Conservation (phyloP, 495 filamentous ascomycete species). For the Penicillium coffeae region DNA sequence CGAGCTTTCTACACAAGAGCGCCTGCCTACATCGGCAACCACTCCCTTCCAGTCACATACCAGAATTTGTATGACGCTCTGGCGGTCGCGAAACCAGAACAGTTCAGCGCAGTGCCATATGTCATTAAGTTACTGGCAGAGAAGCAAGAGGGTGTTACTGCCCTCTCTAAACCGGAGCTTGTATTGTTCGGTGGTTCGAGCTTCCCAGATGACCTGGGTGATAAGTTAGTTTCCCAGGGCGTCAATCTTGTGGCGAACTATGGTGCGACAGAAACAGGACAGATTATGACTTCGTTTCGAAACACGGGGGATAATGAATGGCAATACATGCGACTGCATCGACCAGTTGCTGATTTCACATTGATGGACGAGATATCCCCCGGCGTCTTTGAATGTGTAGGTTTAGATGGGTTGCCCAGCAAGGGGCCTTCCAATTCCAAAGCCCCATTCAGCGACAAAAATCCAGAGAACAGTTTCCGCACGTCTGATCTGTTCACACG, state of each 20-base stretch:
- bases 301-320: conserved; percentile 54
- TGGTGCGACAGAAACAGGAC: conserved; percentile 52
- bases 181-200: conserved; percentile 52
- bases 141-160: conserved; percentile 39
- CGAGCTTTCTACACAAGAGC: conserved; percentile 47
- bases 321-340: conserved; percentile 56
- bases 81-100: conserved; percentile 40
- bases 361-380: conserved; percentile 53
- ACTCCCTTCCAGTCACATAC: conserved; percentile 50
- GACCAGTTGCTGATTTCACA: conserved; percentile 33
- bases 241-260: conserved; percentile 54
- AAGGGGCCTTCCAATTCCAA: conserved; percentile 58
- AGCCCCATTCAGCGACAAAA: conserved; percentile 52
- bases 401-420: conserved; percentile 58
- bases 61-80: conserved; percentile 47
- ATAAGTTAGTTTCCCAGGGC: conserved; percentile 50
- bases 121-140: conserved; percentile 49
- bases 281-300: conserved; percentile 52
- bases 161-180: conserved; percentile 38
- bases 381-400: conserved; percentile 56
- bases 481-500: conserved; percentile 48
- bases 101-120: conserved; percentile 55
- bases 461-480: conserved; percentile 38
- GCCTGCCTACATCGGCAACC: conserved; percentile 44
- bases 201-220: conserved; percentile 54